These are phyloP conservation scores for Kluyveromyces lactis DNA, from an alignment of 805 yeast genomes.

Conservation along the genomic window DNA sequence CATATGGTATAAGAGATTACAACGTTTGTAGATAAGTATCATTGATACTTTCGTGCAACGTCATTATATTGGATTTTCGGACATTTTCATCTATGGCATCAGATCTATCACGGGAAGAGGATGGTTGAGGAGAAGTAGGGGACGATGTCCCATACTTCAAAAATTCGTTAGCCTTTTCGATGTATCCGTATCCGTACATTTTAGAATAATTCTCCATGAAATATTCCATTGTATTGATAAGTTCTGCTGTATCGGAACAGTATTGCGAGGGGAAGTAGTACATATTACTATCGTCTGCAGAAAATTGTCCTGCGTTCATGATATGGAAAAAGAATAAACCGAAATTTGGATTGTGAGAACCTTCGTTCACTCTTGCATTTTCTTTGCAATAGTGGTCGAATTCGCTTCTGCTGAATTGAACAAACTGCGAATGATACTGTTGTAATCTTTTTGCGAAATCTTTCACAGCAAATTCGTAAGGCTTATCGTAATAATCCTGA, in stretches of 20 bases:
- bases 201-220: constrained; percentile 18
- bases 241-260: constrained; percentile 9
- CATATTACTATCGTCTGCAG: constrained; percentile 7
- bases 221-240: constrained; percentile 13
- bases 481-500: constrained; percentile 48
- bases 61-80: constrained; percentile 8
- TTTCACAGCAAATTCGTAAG: constrained; percentile 42
- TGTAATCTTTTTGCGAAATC: constrained; percentile 54
- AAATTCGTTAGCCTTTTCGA: constrained; percentile 15
- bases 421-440: constrained; percentile 35
- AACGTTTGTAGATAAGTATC: constrained; percentile 10
- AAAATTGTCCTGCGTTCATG: constrained; percentile 15
- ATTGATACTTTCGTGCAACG: constrained; percentile 12
- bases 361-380: constrained; percentile 8
- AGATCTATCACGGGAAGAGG: neutral
- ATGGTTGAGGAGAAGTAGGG: neutral
- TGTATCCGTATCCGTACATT: constrained; percentile 17
- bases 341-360: constrained; percentile 4
- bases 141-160: constrained; percentile 7
- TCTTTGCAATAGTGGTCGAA: constrained; percentile 11
- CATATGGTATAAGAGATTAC: too few relatives aligned
- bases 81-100: neutral
- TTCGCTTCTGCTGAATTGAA: constrained; percentile 20
- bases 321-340: constrained; percentile 18
- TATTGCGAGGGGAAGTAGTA: constrained; percentile 13